Percentiles rank a stretch among this genome's conserved stretches.
Evolutionary conservation across 345 rosid genomes (phyloP).

Genomic region (Linum lewisii): DNA sequence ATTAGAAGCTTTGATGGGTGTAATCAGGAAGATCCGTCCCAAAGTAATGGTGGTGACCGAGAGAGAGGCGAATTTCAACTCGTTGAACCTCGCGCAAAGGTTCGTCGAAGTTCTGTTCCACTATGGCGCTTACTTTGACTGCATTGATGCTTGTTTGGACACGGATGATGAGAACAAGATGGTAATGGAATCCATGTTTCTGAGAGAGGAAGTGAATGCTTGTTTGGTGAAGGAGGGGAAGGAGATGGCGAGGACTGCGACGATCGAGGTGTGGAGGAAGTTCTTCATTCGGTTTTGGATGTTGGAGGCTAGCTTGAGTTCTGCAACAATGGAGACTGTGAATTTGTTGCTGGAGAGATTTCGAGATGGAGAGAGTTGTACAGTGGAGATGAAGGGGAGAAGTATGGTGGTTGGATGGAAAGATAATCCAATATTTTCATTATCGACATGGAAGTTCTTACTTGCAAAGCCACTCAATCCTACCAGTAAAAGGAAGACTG

Average conservation of each 20-base stretch:
- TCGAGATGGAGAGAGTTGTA: too few relatives aligned
- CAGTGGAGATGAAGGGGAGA: not conserved
- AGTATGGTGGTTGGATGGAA: not conserved
- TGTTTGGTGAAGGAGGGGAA: not conserved
- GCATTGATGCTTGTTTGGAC: not conserved
- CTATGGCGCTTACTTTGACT: not conserved
- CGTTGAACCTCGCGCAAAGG: not conserved
- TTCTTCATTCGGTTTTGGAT: not conserved
- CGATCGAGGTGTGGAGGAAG: not conserved
- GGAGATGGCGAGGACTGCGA: not conserved
- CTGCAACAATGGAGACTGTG: not conserved
- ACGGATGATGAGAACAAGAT: not conserved
- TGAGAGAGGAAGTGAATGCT: not conserved
- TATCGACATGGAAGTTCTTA: conserved; percentile 1
- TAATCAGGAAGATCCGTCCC: not conserved
- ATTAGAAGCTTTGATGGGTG: not conserved
- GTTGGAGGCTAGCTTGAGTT: not conserved
- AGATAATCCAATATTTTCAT: not conserved
- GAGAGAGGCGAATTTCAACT: not conserved
- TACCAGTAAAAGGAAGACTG: too few relatives aligned
- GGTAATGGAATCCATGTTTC: not conserved
- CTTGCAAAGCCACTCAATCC: not conserved
- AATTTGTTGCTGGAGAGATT: too few relatives aligned
- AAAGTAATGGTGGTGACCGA: not conserved
- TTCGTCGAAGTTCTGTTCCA: not conserved